Evolutionary conservation across 179 eudicot genomes (phyloP), one percentile per base, ranked within the genome.

Genomic region (Monotropa hypopitys): DNA sequence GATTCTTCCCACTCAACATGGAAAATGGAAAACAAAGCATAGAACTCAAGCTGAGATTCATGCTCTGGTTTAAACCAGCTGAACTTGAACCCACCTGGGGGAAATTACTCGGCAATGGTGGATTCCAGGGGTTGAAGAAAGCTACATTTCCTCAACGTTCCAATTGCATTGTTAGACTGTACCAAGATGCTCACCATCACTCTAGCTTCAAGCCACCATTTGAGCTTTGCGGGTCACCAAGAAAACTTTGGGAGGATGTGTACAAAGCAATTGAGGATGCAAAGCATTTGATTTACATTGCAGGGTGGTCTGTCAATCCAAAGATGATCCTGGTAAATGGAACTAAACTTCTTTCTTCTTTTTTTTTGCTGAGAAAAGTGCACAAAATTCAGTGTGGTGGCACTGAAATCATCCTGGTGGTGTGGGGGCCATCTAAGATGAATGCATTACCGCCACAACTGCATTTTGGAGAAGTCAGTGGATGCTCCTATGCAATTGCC

Each of bases 271-370:
- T 95, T 30, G 99, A 91, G 42, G 97, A 84, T 16, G 99, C 99
- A 45, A 93, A 90, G 86, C 88, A 91, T 82, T 81, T 93, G 80
- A 84, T 93, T 70, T 95, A 93, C 82, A 95, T 95, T 49, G 96
- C 92, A 18, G 99, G 98, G 78, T 95, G 99, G 98, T 93, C 99
- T 75, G 80, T 95, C 56, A 95, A 91, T 81, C 99, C 99, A 46
- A 88, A 83, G 47, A 75, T 93, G 83, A 89, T 87, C 61, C 87
- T 93, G 93, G 97, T 90, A 86, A 90, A 78, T 77, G 38, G 42
- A 71, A 61, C 33, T 40, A 62, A 18, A 46, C 20, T 26, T 21
- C 1, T 40, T 23, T n/a, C 9, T n/a, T 45, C 35, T 38, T 28
- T 26, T n/a, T n/a, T n/a, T n/a, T n/a, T n/a, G n/a, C n/a, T n/a